phyloP scores from a whole-genome alignment of 495 filamentous ascomycete genomes.

The Annulohypoxylon bovei region DNA sequence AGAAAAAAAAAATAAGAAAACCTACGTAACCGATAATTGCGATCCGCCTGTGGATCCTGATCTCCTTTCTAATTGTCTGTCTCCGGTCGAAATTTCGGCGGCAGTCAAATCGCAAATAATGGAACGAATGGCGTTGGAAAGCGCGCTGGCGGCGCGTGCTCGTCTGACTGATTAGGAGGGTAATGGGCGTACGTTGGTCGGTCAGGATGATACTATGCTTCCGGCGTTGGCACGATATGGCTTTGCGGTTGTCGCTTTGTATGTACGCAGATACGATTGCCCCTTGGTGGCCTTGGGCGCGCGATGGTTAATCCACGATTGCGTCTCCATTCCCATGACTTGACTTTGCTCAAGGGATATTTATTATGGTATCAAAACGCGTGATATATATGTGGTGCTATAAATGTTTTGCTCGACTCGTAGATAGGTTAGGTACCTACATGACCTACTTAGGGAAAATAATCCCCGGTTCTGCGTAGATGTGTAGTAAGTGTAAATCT shows the following conservation, averaged over 20 bases:
- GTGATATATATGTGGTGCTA: neutral
- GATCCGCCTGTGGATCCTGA: neutral
- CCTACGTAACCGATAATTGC: neutral
- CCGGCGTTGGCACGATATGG: neutral
- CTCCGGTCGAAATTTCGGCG: neutral
- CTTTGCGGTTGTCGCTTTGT: constrained; percentile 15
- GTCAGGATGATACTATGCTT: constrained; percentile 32
- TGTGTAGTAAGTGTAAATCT: no score
- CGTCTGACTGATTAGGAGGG: constrained; percentile 7
- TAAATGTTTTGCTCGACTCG: no score
- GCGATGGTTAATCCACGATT: constrained; percentile 2
- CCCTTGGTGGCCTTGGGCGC: constrained; percentile 7
- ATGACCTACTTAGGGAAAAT: no score
- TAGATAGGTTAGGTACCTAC: no score
- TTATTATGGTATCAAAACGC: neutral
- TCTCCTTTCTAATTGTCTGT: neutral
- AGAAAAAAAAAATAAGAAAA: neutral
- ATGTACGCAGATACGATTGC: constrained; percentile 3
- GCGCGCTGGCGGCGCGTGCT: constrained; percentile 2
- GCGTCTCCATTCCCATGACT: neutral
- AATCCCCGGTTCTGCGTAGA: no score
- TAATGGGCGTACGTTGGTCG: constrained; percentile 19
- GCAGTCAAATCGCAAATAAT: neutral
- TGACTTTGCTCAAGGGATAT: neutral
- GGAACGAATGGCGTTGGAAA: constrained; percentile 15